Evolutionary conservation across 2,329 filamentous ascomycete species (phyloP).

Genomic region (Lachnellula hyalina): DNA sequence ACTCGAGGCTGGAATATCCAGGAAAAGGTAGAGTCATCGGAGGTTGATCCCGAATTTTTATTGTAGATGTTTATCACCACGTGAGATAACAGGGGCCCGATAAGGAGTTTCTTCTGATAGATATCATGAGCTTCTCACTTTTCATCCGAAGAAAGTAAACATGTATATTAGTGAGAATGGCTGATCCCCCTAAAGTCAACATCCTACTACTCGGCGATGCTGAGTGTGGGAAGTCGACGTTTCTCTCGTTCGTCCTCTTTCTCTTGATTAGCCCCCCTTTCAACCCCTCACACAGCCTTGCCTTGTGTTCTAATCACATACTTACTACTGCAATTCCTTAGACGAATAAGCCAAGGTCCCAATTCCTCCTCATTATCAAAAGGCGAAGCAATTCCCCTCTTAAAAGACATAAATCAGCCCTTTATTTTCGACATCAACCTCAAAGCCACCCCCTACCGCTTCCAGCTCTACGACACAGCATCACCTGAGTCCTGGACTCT

Average conservation of each 20-base stretch:
- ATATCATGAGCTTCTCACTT: slow-evolving; percentile 27
- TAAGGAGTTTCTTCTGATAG: slow-evolving; percentile 7
- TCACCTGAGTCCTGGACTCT: slow-evolving; percentile 54
- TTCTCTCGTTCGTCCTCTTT: slow-evolving; percentile 48
- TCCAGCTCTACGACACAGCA: slow-evolving; percentile 57
- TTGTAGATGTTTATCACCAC: slow-evolving; percentile 18
- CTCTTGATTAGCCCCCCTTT: not conserved
- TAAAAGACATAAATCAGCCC: slow-evolving; percentile 55
- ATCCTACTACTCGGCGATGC: slow-evolving; percentile 55
- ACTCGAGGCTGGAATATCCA: not conserved
- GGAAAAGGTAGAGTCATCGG: slow-evolving; percentile 3
- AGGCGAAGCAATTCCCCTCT: slow-evolving; percentile 40
- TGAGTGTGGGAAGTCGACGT: slow-evolving; percentile 55
- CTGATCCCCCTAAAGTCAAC: slow-evolving; percentile 42
- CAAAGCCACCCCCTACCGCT: slow-evolving; percentile 41
- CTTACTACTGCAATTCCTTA: slow-evolving; percentile 24
- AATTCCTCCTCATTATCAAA: not conserved
- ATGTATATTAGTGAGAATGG: slow-evolving; percentile 11
- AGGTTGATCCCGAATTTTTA: not conserved
- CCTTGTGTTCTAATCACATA: not conserved
- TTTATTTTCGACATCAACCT: slow-evolving; percentile 52
- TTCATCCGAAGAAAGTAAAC: not conserved
- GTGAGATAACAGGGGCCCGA: slow-evolving; percentile 6
- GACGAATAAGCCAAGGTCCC: slow-evolving; percentile 46
- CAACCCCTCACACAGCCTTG: not conserved